Evolutionary conservation across 768 basidiomycete genomes (phyloP).

Genomic region (Lactarius sp.): DNA sequence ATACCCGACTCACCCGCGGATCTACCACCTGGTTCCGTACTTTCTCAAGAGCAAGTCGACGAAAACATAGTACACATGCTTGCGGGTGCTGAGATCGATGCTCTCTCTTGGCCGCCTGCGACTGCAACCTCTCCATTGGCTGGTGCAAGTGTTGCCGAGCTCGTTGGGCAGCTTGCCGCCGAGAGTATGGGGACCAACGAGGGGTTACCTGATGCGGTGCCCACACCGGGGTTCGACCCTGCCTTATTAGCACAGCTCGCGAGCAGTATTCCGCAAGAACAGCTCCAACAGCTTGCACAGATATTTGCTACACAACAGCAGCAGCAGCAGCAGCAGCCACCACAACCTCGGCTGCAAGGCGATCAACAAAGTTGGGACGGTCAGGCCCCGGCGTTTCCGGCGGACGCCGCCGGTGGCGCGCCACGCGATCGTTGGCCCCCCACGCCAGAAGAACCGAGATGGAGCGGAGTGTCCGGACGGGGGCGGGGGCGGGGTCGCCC

Average conservation of each 20-base stretch:
- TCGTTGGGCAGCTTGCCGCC: slow-evolving; percentile 58
- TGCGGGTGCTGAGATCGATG: slow-evolving; percentile 61
- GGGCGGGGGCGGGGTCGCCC: slow-evolving; percentile 44
- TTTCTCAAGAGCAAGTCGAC: slow-evolving; percentile 62
- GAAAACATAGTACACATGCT: slow-evolving; percentile 59
- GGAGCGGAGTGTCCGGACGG: slow-evolving; percentile 30
- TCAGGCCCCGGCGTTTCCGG: slow-evolving; percentile 21
- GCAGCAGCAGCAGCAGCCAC: slow-evolving; percentile 23
- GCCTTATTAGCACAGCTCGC: slow-evolving; percentile 15
- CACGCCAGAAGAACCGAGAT: slow-evolving; percentile 41
- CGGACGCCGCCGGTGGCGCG: slow-evolving; percentile 22
- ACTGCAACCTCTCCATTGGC: slow-evolving; percentile 29
- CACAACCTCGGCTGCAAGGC: not conserved
- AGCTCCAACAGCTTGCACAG: slow-evolving; percentile 26
- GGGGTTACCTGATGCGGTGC: slow-evolving; percentile 36
- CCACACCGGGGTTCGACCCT: slow-evolving; percentile 32
- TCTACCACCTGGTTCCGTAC: slow-evolving; percentile 47
- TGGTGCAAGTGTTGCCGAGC: slow-evolving; percentile 56
- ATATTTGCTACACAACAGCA: slow-evolving; percentile 30
- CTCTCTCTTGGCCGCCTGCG: slow-evolving; percentile 51
- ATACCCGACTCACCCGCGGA: slow-evolving; percentile 79
- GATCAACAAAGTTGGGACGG: slow-evolving; percentile 25
- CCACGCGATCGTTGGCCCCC: slow-evolving; percentile 37
- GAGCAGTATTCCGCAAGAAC: slow-evolving; percentile 25
- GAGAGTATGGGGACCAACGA: slow-evolving; percentile 30